A percentile compares a stretch with the other conserved stretches of the same genome.
phyloP scores from a whole-genome alignment of 108 stramenopile species.

The Aurantiochytrium sp. region DNA sequence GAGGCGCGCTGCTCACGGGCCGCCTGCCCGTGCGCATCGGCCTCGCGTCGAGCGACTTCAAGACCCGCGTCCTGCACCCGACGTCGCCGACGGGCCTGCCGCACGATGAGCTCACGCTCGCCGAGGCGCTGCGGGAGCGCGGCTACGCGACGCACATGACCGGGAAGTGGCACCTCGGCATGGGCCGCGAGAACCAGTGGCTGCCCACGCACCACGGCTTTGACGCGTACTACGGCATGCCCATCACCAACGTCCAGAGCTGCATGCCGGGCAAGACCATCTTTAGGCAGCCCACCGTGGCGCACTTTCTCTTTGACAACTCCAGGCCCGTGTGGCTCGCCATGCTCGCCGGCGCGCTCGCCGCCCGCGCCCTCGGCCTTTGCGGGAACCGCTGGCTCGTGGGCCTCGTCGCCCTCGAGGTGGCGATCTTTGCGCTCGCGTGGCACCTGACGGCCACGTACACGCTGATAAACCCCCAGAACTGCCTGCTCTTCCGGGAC shows the following conservation, averaged over 20 bases:
- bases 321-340: neutral
- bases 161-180: slow-evolving; percentile 24
- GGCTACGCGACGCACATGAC: slow-evolving; percentile 4
- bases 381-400: neutral
- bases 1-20: neutral
- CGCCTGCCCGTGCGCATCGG: neutral
- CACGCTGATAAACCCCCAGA: neutral
- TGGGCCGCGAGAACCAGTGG: neutral
- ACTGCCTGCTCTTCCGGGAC: neutral
- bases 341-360: neutral
- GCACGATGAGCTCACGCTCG: neutral
- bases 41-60: neutral
- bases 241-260: neutral
- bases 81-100: neutral
- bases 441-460: neutral
- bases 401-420: neutral
- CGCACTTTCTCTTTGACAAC: neutral
- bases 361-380: neutral
- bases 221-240: neutral
- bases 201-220: neutral
- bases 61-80: neutral
- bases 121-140: neutral
- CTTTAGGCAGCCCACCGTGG: neutral
- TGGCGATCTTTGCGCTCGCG: neutral
- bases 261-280: neutral